phyloP scores from a whole-genome alignment of 169 alveolate species.

The Eimeria acervulina region DNA sequence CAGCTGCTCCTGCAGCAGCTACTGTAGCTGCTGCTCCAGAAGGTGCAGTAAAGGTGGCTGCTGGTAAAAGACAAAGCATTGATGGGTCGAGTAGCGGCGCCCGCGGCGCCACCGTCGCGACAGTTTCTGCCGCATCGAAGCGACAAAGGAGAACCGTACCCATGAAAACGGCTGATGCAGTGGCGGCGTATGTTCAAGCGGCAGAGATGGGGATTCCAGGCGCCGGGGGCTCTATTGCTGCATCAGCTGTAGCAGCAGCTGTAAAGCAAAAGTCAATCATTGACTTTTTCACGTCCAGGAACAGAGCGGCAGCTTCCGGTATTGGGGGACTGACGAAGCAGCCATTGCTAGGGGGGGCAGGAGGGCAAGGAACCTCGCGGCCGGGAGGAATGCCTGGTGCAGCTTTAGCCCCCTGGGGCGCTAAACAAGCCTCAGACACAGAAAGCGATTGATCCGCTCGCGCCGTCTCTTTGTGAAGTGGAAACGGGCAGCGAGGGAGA shows the following conservation, averaged over 20 bases:
- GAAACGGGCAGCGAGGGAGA: conserved; percentile 64
- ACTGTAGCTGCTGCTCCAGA: conserved; percentile 26
- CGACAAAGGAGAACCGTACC: conserved; percentile 52
- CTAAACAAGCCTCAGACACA: conserved; percentile 70
- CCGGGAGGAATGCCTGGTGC: conserved; percentile 68
- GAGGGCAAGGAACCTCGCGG: conserved; percentile 52
- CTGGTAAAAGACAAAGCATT: conserved; percentile 60
- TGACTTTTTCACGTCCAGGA: conserved; percentile 77
- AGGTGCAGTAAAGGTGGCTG: conserved; percentile 55
- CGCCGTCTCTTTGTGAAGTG: background rate
- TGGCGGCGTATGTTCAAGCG: conserved; percentile 48
- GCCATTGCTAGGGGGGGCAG: conserved; percentile 20
- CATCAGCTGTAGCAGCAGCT: conserved; percentile 66
- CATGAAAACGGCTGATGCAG: conserved; percentile 59
- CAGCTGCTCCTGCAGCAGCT: conserved; percentile 65
- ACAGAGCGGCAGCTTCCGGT: conserved; percentile 67
- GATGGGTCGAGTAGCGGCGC: conserved; percentile 51
- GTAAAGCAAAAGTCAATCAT: conserved; percentile 77
- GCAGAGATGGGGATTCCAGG: conserved; percentile 66
- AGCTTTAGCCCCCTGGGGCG: conserved; percentile 47
- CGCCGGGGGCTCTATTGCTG: conserved; percentile 61
- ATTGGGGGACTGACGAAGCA: conserved; percentile 23
- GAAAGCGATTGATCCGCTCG: conserved; percentile 49
- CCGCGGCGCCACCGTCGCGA: conserved; percentile 55
- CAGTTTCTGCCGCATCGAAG: conserved; percentile 38